These are phyloP conservation scores for Amaranthus cruentus DNA, from an alignment of 148 eudicot species.

Conservation along the genomic window DNA sequence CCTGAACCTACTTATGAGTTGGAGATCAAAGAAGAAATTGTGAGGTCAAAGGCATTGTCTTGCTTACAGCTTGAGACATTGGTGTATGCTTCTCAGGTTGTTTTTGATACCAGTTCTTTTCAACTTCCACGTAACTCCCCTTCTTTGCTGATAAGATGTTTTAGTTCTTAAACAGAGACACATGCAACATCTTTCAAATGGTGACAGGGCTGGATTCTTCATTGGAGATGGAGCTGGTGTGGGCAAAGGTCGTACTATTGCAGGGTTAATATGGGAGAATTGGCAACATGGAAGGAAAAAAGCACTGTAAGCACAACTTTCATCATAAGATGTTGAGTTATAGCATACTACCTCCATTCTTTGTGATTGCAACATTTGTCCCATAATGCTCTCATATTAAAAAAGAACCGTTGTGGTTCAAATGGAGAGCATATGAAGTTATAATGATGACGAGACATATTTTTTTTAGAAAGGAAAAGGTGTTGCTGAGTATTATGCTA, in stretches of 20 bases:
- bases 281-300: constrained; percentile 90
- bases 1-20: constrained; percentile 96
- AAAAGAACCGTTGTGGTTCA: neutral
- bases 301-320: constrained; percentile 63
- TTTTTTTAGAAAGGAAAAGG: neutral
- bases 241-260: constrained; percentile 99
- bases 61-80: constrained; percentile 95
- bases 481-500: neutral
- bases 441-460: too few relatives aligned
- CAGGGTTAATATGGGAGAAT: constrained; percentile 96
- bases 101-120: constrained; percentile 14
- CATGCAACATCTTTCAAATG: constrained; percentile 80
- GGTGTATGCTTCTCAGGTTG: constrained; percentile 96
- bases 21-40: constrained; percentile 61
- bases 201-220: constrained; percentile 91
- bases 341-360: neutral
- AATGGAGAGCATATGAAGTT: too few relatives aligned
- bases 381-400: neutral
- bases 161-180: constrained; percentile 65
- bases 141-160: constrained; percentile 16
- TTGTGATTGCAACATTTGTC: neutral
- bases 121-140: constrained; percentile 2
- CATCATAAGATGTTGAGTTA: neutral
- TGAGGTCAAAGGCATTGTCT: constrained; percentile 64
- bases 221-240: constrained; percentile 99